phyloP scores from a whole-genome alignment of 2,329 filamentous ascomycete genomes.

The Cytospora schulzeri region DNA sequence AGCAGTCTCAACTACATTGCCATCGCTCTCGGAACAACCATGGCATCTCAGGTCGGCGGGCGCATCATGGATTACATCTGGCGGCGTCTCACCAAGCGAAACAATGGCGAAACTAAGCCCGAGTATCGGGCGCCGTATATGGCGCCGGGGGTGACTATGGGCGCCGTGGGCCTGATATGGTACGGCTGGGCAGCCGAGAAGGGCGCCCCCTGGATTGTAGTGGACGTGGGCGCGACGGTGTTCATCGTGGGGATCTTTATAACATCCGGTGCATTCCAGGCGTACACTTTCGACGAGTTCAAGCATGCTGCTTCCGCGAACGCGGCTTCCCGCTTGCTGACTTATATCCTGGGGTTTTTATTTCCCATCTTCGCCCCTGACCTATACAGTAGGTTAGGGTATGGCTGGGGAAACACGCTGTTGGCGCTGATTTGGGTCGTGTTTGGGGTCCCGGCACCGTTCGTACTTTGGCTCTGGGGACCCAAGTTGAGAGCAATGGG shows the following conservation, averaged over 20 bases:
- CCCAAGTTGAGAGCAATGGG: constrained; percentile 16
- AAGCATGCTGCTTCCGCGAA: constrained; percentile 42
- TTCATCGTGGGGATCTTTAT: constrained; percentile 57
- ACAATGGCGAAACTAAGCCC: constrained; percentile 22
- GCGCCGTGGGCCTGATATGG: constrained; percentile 51
- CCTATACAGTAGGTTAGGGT: constrained; percentile 41
- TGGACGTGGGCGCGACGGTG: constrained; percentile 57
- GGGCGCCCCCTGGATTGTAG: constrained; percentile 52
- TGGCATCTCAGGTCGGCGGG: constrained; percentile 48
- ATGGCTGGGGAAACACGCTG: constrained; percentile 47
- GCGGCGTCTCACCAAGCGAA: constrained; percentile 30
- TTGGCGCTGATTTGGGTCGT: constrained; percentile 47
- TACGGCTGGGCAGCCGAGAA: constrained; percentile 51
- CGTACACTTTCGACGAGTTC: constrained; percentile 58
- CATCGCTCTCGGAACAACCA: constrained; percentile 55
- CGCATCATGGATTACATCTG: constrained; percentile 34
- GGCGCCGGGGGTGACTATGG: constrained; percentile 41
- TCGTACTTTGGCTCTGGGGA: constrained; percentile 31
- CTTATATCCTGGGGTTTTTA: constrained; percentile 54
- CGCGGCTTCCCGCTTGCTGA: constrained; percentile 55
- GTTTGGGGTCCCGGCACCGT: constrained; percentile 45
- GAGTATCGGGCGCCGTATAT: constrained; percentile 28
- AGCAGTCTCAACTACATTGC: constrained; percentile 57
- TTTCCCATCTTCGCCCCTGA: constrained; percentile 58
- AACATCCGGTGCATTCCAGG: constrained; percentile 54